Percentiles rank a stretch among this genome's conserved stretches.
phyloP scores from a whole-genome alignment of 1,139 yeast genomes.

The Saccharomycopsis phalli region DNA sequence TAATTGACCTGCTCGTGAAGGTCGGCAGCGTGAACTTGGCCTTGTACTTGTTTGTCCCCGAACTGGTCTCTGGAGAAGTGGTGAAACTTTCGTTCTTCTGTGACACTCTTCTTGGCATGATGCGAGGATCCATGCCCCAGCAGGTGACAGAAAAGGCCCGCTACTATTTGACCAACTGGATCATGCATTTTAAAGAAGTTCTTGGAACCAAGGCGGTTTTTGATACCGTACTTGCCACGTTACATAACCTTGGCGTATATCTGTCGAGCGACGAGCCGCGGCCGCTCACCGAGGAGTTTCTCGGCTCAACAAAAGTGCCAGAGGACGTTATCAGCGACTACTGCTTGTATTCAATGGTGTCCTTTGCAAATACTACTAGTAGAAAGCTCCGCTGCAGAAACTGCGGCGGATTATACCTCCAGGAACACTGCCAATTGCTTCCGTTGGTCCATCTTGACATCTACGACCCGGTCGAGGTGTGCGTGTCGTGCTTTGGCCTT shows the following conservation, averaged over 20 bases:
- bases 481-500: slow-evolving; percentile 5
- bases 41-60: neutral
- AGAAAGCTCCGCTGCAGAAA: neutral
- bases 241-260: neutral
- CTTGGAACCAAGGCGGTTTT: neutral
- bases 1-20: neutral
- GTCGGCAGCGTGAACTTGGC: neutral
- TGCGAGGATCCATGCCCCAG: no score
- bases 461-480: neutral
- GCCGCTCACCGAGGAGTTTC: neutral
- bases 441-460: slow-evolving; percentile 1
- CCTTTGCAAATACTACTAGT: neutral
- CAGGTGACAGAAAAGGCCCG: neutral
- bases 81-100: neutral
- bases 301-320: slow-evolving; percentile 1
- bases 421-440: neutral
- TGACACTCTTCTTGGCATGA: no score
- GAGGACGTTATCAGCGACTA: neutral
- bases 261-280: neutral
- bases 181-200: neutral
- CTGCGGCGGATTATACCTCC: slow-evolving; percentile 1
- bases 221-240: neutral
- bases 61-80: neutral
- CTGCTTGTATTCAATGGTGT: neutral
- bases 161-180: neutral